These are phyloP conservation scores for Citrus sp. DNA, from an alignment of 345 rosid species.

Conservation along the genomic window DNA sequence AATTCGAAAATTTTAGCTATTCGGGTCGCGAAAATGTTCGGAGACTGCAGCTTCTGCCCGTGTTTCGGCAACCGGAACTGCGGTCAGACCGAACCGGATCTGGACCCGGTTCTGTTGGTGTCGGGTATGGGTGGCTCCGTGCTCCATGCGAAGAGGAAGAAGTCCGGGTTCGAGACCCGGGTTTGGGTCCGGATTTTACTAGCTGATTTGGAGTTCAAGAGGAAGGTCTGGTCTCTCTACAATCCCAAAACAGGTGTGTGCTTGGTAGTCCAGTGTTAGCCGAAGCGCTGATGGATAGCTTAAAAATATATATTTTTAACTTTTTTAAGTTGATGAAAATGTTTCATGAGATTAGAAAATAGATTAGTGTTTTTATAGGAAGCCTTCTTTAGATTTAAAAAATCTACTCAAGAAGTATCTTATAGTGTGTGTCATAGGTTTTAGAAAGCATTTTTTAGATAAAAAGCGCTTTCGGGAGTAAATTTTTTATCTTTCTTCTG, in stretches of 20 bases:
- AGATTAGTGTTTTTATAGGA: no score
- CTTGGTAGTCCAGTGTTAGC: no score
- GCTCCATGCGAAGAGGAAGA: constrained; percentile 60
- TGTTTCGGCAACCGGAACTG: constrained; percentile 38
- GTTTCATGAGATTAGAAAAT: not conserved
- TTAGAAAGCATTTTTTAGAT: no score
- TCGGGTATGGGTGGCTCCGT: constrained; percentile 86
- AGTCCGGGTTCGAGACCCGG: constrained; percentile 46
- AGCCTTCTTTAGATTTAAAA: no score
- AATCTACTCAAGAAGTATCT: no score
- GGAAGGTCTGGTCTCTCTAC: constrained; percentile 71
- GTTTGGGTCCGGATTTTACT: constrained; percentile 86
- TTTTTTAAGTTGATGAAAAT: not conserved
- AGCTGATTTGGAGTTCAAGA: constrained; percentile 76
- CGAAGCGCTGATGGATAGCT: not conserved
- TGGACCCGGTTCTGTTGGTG: constrained; percentile 65
- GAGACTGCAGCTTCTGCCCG: constrained; percentile 39
- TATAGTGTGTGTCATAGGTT: no score
- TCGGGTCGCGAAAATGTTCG: constrained; percentile 14
- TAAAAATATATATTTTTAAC: not conserved
- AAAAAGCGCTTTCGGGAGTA: not conserved
- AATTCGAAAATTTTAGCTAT: not conserved
- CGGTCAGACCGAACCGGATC: constrained; percentile 20
- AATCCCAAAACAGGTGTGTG: constrained; percentile 70
- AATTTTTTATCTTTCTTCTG: not conserved